Percentiles rank a stretch among this genome's conserved stretches.
Conservation (phyloP, 768 basidiomycete species). For the Postia placenta region DNA sequence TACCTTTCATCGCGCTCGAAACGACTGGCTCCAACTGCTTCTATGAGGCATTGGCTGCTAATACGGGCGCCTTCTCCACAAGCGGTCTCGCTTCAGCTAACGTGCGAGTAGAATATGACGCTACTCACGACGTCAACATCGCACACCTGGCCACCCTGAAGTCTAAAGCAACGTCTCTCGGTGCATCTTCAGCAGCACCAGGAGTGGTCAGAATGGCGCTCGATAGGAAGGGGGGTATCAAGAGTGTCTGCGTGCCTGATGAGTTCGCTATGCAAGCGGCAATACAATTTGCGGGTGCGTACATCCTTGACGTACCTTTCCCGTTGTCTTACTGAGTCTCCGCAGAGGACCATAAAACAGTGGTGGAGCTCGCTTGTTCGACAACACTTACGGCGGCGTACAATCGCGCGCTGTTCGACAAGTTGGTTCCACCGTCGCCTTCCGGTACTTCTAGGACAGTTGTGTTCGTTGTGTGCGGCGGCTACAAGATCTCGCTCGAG, state of each 20-base stretch:
- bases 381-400: constrained; percentile 67
- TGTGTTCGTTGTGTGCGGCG: constrained; percentile 69
- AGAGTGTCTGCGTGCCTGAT: constrained; percentile 58
- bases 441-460: constrained; percentile 30
- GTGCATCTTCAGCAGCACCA: constrained; percentile 59
- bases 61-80: constrained; percentile 30
- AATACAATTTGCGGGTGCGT: constrained; percentile 51
- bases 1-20: constrained; percentile 62
- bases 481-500: constrained; percentile 57
- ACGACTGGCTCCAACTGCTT: constrained; percentile 73
- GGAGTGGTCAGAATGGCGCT: constrained; percentile 62
- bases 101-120: constrained; percentile 35
- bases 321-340: not conserved
- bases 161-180: constrained; percentile 66
- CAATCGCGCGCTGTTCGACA: constrained; percentile 46
- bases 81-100: constrained; percentile 32
- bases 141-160: constrained; percentile 53
- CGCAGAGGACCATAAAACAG: constrained; percentile 67
- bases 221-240: constrained; percentile 48
- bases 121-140: constrained; percentile 40
- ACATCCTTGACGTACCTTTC: not conserved
- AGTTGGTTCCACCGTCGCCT: constrained; percentile 33
- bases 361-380: constrained; percentile 71
- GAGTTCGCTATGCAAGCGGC: constrained; percentile 62
- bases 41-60: constrained; percentile 63